Evolutionary conservation across 2,329 filamentous ascomycete species (phyloP).

Genomic region (Paradendryphiella salina): DNA sequence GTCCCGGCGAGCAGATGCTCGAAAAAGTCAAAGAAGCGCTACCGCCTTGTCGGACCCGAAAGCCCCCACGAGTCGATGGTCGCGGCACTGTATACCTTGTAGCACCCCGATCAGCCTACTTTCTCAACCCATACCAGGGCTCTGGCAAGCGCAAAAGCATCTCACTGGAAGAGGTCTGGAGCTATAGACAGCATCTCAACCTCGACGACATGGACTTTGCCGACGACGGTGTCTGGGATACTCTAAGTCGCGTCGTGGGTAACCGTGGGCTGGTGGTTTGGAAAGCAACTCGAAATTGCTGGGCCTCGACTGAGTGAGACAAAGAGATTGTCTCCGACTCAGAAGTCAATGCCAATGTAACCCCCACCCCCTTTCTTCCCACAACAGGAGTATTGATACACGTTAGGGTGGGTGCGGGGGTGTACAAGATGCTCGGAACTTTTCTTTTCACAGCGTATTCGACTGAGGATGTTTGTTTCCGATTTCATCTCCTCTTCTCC

Average conservation of each 20-base stretch:
- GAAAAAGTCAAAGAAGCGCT: conserved; percentile 62
- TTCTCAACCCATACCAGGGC: conserved; percentile 61
- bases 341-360: neutral
- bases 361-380: too few relatives aligned
- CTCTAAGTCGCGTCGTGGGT: conserved; percentile 66
- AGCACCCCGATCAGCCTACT: conserved; percentile 71
- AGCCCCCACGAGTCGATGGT: conserved; percentile 49
- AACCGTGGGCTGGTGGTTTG: conserved; percentile 53
- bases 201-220: conserved; percentile 80
- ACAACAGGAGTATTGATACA: neutral
- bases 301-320: conserved; percentile 13
- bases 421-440: neutral
- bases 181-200: conserved; percentile 69
- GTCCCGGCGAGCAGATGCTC: conserved; percentile 64
- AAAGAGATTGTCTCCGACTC: neutral
- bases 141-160: conserved; percentile 49
- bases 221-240: conserved; percentile 74
- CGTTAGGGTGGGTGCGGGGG: neutral
- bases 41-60: conserved; percentile 48
- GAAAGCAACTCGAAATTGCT: conserved; percentile 49
- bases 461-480: too few relatives aligned
- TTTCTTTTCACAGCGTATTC: too few relatives aligned
- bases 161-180: conserved; percentile 71
- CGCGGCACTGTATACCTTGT: conserved; percentile 64
- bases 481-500: neutral